Conservation (phyloP, 495 filamentous ascomycete genomes). For the Amniculicola lignicola region DNA sequence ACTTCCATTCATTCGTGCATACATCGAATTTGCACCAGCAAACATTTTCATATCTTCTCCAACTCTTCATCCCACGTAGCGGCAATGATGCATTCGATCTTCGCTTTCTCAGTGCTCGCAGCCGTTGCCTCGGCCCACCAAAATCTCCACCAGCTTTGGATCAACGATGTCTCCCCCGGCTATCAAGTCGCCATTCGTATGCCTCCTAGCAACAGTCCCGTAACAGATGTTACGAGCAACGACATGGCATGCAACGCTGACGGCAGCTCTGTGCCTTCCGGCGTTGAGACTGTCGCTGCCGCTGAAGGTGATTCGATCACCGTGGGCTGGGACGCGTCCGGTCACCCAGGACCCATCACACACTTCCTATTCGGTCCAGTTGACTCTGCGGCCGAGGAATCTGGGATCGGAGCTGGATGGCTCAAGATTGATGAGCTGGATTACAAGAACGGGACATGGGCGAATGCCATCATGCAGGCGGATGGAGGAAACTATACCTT, state of each 20-base stretch:
- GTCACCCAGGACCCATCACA: constrained; percentile 11
- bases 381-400: constrained; percentile 9
- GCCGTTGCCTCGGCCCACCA: constrained; percentile 1
- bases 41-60: too few relatives aligned
- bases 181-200: constrained; percentile 4
- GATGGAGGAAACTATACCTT: neutral
- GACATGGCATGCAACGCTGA: constrained; percentile 11
- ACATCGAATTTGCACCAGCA: too few relatives aligned
- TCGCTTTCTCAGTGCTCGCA: neutral
- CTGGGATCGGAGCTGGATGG: constrained; percentile 37
- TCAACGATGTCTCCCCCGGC: constrained; percentile 4
- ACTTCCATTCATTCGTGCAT: too few relatives aligned
- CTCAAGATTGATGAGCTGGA: constrained; percentile 39
- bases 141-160: constrained; percentile 6
- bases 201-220: constrained; percentile 7
- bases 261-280: neutral
- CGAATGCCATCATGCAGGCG: neutral
- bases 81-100: too few relatives aligned
- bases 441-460: neutral
- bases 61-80: too few relatives aligned
- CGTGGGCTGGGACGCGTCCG: neutral
- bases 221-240: constrained; percentile 9
- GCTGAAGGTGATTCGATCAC: constrained; percentile 1
- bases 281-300: constrained; percentile 5
- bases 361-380: constrained; percentile 22